Conservation (phyloP, 108 stramenopile species). For the Craspedostauros australis region DNA sequence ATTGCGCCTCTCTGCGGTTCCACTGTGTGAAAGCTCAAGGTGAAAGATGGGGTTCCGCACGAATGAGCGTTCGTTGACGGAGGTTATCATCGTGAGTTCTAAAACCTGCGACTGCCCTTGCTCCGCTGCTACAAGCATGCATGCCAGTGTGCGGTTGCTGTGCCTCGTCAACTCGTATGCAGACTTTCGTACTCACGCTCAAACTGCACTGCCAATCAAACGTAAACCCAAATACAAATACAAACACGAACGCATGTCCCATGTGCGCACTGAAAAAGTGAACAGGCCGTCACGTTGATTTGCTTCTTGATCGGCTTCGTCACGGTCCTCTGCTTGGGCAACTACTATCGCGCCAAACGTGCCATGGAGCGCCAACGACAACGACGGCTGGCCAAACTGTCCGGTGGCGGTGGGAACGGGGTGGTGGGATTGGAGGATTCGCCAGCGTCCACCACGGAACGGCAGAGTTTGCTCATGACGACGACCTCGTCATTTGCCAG, state of each 20-base stretch:
- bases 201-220: too few relatives aligned
- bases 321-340: constrained; percentile 73
- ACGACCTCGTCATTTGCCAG: too few relatives aligned
- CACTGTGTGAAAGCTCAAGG: constrained; percentile 54
- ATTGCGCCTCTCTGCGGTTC: not conserved
- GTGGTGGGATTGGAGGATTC: constrained; percentile 22
- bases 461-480: constrained; percentile 4
- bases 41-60: too few relatives aligned
- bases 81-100: constrained; percentile 53
- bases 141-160: too few relatives aligned
- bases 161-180: too few relatives aligned
- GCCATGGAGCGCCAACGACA: constrained; percentile 73
- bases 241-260: not conserved
- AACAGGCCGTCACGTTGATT: constrained; percentile 52
- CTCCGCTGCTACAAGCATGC: too few relatives aligned
- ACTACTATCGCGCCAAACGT: constrained; percentile 77
- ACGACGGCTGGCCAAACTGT: constrained; percentile 39
- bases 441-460: constrained; percentile 21
- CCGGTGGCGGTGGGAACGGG: constrained; percentile 18
- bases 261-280: constrained; percentile 2
- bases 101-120: too few relatives aligned
- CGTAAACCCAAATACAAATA: not conserved
- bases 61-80: constrained; percentile 55
- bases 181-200: too few relatives aligned
- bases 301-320: constrained; percentile 73